Evolutionary conservation across 108 stramenopile species (phyloP).

Genomic region (Cyclotella atomus): DNA sequence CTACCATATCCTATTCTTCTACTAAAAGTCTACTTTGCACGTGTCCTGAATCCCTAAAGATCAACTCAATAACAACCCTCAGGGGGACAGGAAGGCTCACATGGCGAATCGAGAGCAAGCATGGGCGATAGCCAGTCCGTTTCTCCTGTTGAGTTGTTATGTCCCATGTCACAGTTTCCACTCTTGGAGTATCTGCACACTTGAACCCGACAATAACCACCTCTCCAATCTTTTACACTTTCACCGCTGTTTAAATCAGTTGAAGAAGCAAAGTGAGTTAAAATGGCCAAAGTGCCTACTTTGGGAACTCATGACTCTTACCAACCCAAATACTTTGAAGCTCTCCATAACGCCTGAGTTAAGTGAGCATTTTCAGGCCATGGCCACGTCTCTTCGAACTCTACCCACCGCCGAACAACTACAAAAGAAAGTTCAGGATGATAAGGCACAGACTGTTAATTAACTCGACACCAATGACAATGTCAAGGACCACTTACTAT

Average conservation of each 20-base stretch:
- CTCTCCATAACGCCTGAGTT: constrained; percentile 39
- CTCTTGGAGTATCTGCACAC: constrained; percentile 41
- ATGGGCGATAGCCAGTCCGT: constrained; percentile 34
- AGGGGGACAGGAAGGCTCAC: constrained; percentile 34
- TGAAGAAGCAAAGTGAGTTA: background rate
- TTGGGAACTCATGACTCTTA: too few species aligned
- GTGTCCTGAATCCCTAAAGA: too few species aligned
- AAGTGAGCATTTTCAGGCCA: constrained; percentile 37
- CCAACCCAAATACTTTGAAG: constrained; percentile 33
- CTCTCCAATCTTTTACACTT: constrained; percentile 34
- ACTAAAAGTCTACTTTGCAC: too few species aligned
- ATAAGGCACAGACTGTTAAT: background rate
- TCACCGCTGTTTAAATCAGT: constrained; percentile 15
- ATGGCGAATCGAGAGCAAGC: constrained; percentile 25
- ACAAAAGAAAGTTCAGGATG: background rate
- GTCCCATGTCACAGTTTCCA: constrained; percentile 37
- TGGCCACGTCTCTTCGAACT: constrained; percentile 26
- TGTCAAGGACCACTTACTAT: constrained; percentile 4
- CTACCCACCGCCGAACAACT: constrained; percentile 34
- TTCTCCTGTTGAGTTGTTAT: constrained; percentile 26
- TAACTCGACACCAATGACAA: background rate
- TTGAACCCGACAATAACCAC: constrained; percentile 38
- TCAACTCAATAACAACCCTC: constrained; percentile 37
- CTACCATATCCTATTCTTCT: too few species aligned
- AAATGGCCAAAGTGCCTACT: background rate